phyloP scores from a whole-genome alignment of 2,329 filamentous ascomycete genomes.

The Leptoxyphium fumago region DNA sequence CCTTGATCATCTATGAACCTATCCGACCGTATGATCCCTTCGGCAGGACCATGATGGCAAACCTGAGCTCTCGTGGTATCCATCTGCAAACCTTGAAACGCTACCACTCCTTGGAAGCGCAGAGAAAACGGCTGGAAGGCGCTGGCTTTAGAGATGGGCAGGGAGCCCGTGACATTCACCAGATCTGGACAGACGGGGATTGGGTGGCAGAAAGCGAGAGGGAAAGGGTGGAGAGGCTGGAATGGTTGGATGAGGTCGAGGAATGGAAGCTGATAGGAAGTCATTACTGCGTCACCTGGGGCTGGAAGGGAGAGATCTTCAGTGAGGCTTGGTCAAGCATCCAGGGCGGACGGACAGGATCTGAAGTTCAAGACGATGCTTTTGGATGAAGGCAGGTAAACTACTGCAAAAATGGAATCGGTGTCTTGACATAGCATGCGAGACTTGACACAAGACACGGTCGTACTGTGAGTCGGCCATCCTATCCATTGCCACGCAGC shows the following conservation, averaged over 20 bases:
- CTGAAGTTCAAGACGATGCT: conserved; percentile 5
- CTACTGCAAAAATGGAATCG: no score
- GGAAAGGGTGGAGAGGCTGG: conserved; percentile 60
- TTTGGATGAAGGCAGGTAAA: neutral
- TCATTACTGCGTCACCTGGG: conserved; percentile 88
- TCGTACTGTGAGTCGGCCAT: no score
- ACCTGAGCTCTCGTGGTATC: conserved; percentile 70
- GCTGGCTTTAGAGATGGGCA: conserved; percentile 50
- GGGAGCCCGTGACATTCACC: conserved; percentile 44
- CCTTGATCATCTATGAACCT: conserved; percentile 74
- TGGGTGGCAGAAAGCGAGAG: conserved; percentile 64
- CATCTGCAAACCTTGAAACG: conserved; percentile 65
- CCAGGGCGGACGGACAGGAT: conserved; percentile 3
- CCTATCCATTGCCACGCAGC: no score
- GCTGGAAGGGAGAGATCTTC: conserved; percentile 42
- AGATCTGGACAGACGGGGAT: conserved; percentile 49
- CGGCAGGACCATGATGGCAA: conserved; percentile 81
- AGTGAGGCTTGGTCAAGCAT: conserved; percentile 3
- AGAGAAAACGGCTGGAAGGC: conserved; percentile 49
- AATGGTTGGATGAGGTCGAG: conserved; percentile 89
- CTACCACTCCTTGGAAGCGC: conserved; percentile 54
- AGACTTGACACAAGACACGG: no score
- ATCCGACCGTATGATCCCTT: conserved; percentile 74
- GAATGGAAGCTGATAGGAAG: conserved; percentile 77
- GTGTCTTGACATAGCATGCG: no score